phyloP scores from a whole-genome alignment of 1,284 basidiomycete species.

The Marasmius oreades region DNA sequence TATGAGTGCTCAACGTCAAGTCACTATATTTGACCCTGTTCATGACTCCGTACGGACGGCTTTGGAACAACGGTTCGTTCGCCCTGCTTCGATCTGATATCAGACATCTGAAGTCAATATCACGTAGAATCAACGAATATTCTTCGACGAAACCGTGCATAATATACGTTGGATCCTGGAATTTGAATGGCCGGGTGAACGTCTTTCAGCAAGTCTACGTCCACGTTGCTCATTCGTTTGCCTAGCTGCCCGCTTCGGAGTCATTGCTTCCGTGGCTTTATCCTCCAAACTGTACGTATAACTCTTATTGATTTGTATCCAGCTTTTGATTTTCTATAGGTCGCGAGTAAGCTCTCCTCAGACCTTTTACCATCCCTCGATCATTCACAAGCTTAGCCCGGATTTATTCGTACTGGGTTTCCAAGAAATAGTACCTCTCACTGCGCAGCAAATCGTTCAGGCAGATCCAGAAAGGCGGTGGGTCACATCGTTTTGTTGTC shows the following conservation, averaged over 20 bases:
- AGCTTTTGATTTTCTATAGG: slow-evolving; percentile 33
- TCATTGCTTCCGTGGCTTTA: slow-evolving; percentile 89
- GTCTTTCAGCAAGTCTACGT: slow-evolving; percentile 6
- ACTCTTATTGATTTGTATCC: slow-evolving; percentile 7
- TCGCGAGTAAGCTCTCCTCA: slow-evolving; percentile 48
- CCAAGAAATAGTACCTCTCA: slow-evolving; percentile 97
- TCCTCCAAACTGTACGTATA: slow-evolving; percentile 64
- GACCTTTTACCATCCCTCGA: slow-evolving; percentile 2
- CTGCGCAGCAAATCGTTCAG: slow-evolving; percentile 94
- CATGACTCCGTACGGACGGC: slow-evolving; percentile 81
- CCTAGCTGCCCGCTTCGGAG: slow-evolving; percentile 61
- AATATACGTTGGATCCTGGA: slow-evolving; percentile 93
- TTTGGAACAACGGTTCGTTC: slow-evolving; percentile 58
- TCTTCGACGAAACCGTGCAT: slow-evolving; percentile 72
- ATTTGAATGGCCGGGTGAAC: slow-evolving; percentile 85
- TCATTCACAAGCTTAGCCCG: slow-evolving; percentile 47
- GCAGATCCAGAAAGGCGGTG: slow-evolving; percentile 94
- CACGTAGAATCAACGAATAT: slow-evolving; percentile 74
- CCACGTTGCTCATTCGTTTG: slow-evolving; percentile 9
- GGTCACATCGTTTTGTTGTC: slow-evolving; percentile 6
- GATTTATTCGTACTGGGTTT: slow-evolving; percentile 93
- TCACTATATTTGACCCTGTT: slow-evolving; percentile 92
- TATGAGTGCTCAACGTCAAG: slow-evolving; percentile 81
- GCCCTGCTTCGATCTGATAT: not conserved
- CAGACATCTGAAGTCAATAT: not conserved